Evolutionary conservation across 805 yeast species (phyloP), one percentile per base, ranked within the genome.

Genomic region (Cyberlindnera xylosilytica): DNA sequence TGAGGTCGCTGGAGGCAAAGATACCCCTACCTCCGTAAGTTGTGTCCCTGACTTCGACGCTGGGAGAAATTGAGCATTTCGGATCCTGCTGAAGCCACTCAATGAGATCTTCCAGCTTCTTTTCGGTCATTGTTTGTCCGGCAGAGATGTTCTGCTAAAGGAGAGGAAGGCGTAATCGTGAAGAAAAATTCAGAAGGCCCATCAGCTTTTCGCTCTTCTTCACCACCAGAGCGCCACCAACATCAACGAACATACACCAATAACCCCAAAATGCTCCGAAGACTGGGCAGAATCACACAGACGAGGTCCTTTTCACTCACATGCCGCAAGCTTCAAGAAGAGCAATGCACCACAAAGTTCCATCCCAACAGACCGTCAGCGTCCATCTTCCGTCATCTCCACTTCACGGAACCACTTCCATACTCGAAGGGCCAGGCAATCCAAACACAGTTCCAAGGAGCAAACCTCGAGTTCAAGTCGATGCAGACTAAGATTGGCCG

Each of bases 1-100:
- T 50, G n/a, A 87, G 54, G 2, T 44, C 38, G 0, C 57, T 56
- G 3, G 17, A 42, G 17, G 83, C 72, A 51, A 72, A 64, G 20
- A 87, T 70, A 43, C 87, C 86, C 57, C 89, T 72, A 15, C 96
- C 96, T 13, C 77, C 65, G 9, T 62, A 65, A 1, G 53, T 51
- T 11, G 72, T 65, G 23, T 74, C 72, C 11, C 52, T 56, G 7
- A 81, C 70, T 2, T 52, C 52, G 6, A 79, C 55, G 27, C 65
- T 69, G 1, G 66, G 53, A 2, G 77, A 67, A 4, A 80, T 28
- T 4, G 39, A 16, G 39, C 43, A 26, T 15, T 34, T 24, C 7
- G 42, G 17, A 27, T 41, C 44, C 9, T 38, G 9, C 19, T 38
- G 36, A 10, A 72, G 54, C 75, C 75, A 71, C 8, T 41, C 23